phyloP scores from a whole-genome alignment of 257 asterid genomes.

The Verbena officinalis region DNA sequence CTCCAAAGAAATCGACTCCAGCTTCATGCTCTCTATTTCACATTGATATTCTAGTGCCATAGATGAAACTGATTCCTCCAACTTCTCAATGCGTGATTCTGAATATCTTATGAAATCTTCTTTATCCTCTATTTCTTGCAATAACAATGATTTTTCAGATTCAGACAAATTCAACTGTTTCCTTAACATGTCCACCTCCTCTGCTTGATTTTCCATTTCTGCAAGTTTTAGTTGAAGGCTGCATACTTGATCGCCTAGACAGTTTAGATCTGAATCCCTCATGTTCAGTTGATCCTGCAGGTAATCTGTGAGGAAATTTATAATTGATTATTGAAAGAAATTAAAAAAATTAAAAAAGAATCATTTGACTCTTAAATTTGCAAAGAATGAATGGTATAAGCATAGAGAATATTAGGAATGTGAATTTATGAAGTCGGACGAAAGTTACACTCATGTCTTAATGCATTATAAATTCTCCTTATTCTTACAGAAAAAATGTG shows the following conservation, averaged over 20 bases:
- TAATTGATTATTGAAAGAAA: neutral
- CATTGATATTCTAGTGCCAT: constrained; percentile 82
- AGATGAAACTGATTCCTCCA: constrained; percentile 77
- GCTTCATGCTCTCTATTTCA: constrained; percentile 84
- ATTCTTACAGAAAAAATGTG: neutral
- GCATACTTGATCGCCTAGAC: constrained; percentile 51
- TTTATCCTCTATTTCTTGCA: constrained; percentile 61
- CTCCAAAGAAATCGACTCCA: constrained; percentile 63
- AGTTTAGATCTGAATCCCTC: constrained; percentile 55
- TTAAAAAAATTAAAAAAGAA: constrained; percentile 3
- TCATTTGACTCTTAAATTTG: constrained; percentile 13
- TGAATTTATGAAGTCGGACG: neutral
- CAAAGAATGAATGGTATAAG: neutral
- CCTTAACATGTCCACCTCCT: constrained; percentile 54
- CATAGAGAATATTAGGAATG: neutral
- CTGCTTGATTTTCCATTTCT: constrained; percentile 46
- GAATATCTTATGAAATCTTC: constrained; percentile 48
- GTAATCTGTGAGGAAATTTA: constrained; percentile 62
- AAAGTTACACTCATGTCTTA: constrained; percentile 6
- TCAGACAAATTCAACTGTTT: constrained; percentile 54
- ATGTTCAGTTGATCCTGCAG: constrained; percentile 85
- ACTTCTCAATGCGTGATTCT: constrained; percentile 46
- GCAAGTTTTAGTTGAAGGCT: constrained; percentile 56
- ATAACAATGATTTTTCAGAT: constrained; percentile 48
- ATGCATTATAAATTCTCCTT: neutral